Conservation (phyloP, 345 rosid species). For the Camelina neglecta region DNA sequence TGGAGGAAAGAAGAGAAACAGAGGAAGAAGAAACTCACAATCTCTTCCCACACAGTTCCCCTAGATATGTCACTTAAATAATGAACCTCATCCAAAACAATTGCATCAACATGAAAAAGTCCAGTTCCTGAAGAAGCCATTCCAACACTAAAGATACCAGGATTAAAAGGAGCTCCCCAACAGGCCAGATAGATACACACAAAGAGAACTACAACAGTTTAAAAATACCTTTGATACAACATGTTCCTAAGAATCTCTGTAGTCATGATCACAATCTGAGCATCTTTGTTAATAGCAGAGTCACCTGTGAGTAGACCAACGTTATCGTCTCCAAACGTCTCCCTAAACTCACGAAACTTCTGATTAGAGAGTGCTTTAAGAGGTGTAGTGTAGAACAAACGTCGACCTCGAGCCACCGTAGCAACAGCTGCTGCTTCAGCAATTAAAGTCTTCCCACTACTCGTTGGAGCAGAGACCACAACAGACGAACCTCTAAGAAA, state of each 20-base stretch:
- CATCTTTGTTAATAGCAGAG: constrained; percentile 81
- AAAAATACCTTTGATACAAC: constrained; percentile 83
- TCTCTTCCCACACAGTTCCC: constrained; percentile 98
- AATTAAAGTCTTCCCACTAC: constrained; percentile 95
- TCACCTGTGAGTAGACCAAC: constrained; percentile 98
- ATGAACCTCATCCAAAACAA: constrained; percentile 98
- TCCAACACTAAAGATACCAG: constrained; percentile 71
- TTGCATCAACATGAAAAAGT: constrained; percentile 84
- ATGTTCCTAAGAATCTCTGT: constrained; percentile 95
- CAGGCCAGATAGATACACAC: not conserved
- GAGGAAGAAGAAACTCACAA: constrained; percentile 53
- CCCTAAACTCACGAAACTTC: constrained; percentile 95
- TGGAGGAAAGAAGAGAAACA: constrained; percentile 2
- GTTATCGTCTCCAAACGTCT: constrained; percentile 85
- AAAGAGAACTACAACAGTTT: not conserved
- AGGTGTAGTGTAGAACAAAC: constrained; percentile 91
- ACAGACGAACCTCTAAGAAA: constrained; percentile 83
- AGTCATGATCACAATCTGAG: constrained; percentile 87
- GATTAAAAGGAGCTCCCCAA: constrained; percentile 10
- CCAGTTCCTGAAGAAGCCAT: constrained; percentile 83
- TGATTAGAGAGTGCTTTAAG: constrained; percentile 98
- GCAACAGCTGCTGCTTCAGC: constrained; percentile 98
- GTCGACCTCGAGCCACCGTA: constrained; percentile 77
- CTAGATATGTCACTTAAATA: constrained; percentile 92
- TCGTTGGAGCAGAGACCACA: constrained; percentile 96